Evolutionary conservation across 768 basidiomycete genomes (phyloP).

Genomic region (Rhodosporidiobolus odoratus): DNA sequence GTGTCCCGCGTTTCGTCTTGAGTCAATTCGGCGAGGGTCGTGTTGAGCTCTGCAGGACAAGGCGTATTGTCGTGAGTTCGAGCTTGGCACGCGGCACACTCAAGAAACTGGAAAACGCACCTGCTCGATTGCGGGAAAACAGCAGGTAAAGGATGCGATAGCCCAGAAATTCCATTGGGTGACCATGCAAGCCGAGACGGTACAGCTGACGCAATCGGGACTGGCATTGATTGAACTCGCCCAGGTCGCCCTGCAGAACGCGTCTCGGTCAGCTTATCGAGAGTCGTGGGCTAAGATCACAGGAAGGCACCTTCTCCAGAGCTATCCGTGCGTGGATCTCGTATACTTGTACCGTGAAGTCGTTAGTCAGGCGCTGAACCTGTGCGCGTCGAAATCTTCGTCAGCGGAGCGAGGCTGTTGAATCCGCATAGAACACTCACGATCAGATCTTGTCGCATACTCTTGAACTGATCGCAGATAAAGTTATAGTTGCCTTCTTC

Average conservation of each 20-base stretch:
- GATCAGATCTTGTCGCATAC: slow-evolving; percentile 91
- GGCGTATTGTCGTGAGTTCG: neutral
- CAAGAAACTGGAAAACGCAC: slow-evolving; percentile 52
- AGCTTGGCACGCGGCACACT: neutral
- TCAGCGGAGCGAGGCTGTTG: too few species aligned
- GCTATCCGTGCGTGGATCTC: slow-evolving; percentile 98
- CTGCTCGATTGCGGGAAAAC: slow-evolving; percentile 87
- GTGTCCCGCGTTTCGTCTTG: slow-evolving; percentile 73
- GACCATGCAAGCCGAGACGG: slow-evolving; percentile 85
- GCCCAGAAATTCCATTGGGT: slow-evolving; percentile 91
- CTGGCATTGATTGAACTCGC: slow-evolving; percentile 98
- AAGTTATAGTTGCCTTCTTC: slow-evolving; percentile 72
- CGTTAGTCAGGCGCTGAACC: slow-evolving; percentile 99
- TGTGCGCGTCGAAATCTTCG: slow-evolving; percentile 47
- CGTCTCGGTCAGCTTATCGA: neutral
- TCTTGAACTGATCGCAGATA: slow-evolving; percentile 98
- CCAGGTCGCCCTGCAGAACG: slow-evolving; percentile 74
- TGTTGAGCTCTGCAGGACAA: slow-evolving; percentile 69
- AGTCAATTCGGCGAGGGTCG: slow-evolving; percentile 96
- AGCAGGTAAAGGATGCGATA: slow-evolving; percentile 95
- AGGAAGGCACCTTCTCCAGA: slow-evolving; percentile 66
- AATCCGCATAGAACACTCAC: slow-evolving; percentile 51
- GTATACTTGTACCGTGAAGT: slow-evolving; percentile 94
- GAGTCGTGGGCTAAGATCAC: neutral
- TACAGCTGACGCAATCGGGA: slow-evolving; percentile 82